Conservation (phyloP, 768 basidiomycete species). For the Sistotremastrum suecicum region DNA sequence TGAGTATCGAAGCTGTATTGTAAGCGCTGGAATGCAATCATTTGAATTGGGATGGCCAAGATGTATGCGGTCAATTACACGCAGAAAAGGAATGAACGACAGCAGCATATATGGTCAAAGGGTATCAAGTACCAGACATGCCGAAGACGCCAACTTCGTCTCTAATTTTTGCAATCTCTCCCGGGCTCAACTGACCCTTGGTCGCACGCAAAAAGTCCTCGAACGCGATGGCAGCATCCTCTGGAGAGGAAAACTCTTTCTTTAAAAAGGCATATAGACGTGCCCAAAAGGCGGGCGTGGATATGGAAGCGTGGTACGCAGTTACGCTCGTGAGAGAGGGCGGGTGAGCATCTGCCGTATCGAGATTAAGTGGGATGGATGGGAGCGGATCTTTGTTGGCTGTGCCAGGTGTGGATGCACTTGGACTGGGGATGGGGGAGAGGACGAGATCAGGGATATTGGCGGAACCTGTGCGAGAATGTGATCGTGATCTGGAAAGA, state of each 20-base stretch:
- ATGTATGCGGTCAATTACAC: too few species aligned
- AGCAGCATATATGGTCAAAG: too few species aligned
- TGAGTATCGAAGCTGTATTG: too few species aligned
- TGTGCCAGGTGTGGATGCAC: too few species aligned
- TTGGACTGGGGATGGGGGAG: conserved; percentile 27
- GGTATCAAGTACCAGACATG: conserved; percentile 62
- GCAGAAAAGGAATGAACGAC: too few species aligned
- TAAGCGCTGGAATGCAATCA: too few species aligned
- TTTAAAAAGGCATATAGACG: conserved; percentile 49
- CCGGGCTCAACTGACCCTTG: conserved; percentile 67
- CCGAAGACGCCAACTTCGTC: conserved; percentile 78
- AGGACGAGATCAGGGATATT: conserved; percentile 61
- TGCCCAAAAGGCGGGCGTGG: conserved; percentile 71
- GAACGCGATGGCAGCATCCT: conserved; percentile 60
- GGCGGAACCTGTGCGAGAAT: conserved; percentile 7
- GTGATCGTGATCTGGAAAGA: conserved; percentile 13
- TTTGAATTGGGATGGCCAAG: too few species aligned
- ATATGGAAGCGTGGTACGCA: conserved; percentile 54
- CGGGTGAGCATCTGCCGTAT: conserved; percentile 35
- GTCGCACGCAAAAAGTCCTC: conserved; percentile 77
- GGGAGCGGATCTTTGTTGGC: conserved; percentile 28
- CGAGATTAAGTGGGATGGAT: conserved; percentile 59
- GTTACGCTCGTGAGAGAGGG: conserved; percentile 17
- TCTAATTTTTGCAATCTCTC: conserved; percentile 84
- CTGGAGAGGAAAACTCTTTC: conserved; percentile 46